Conservation (phyloP, 768 basidiomycete species). For the Pleurotus platypus region DNA sequence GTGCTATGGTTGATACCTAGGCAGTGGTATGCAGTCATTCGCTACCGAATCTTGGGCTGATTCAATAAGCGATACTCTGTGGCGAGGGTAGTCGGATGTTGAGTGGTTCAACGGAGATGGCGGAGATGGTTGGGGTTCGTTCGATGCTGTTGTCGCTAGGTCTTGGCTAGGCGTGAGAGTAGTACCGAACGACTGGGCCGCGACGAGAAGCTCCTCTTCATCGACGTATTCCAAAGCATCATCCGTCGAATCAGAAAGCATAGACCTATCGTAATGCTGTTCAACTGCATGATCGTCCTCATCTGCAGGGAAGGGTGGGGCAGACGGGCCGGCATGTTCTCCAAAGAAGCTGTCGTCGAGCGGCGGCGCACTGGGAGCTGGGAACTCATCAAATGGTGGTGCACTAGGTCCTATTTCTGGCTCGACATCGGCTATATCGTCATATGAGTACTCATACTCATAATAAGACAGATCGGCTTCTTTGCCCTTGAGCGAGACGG, state of each 20-base stretch:
- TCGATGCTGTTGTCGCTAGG: not conserved
- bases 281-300: conserved; percentile 11
- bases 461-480: conserved; percentile 35
- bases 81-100: conserved; percentile 7
- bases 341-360: conserved; percentile 19
- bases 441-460: conserved; percentile 38
- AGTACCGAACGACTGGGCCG: not conserved
- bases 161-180: conserved; percentile 4
- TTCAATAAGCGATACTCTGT: conserved; percentile 4
- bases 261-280: not conserved
- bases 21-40: conserved; percentile 5
- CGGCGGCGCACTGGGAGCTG: conserved; percentile 27
- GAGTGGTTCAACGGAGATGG: conserved; percentile 2
- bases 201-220: not conserved
- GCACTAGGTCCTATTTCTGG: conserved; percentile 37
- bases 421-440: conserved; percentile 29
- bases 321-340: conserved; percentile 35
- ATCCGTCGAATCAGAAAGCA: not conserved
- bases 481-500: conserved; percentile 30
- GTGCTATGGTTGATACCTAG: conserved; percentile 7
- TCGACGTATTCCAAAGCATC: conserved; percentile 5
- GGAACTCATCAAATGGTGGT: conserved; percentile 41
- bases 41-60: conserved; percentile 6
- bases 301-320: conserved; percentile 31
- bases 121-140: conserved; percentile 3